Evolutionary conservation across 345 rosid species (phyloP).

Genomic region (Durio zibethinus): DNA sequence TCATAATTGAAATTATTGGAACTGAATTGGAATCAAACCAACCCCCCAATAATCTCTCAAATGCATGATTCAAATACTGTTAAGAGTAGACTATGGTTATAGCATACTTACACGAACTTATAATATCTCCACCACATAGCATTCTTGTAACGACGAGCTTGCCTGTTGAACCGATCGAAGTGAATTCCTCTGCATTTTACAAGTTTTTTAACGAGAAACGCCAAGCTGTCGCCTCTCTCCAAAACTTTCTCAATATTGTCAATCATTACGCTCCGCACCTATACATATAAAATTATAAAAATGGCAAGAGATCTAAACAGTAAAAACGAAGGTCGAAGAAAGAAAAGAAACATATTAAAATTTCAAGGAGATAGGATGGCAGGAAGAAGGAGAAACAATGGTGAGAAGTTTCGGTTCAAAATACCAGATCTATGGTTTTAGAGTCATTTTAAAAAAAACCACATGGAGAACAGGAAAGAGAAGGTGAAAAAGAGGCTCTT

Average conservation of each 20-base stretch:
- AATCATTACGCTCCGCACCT: conserved; percentile 49
- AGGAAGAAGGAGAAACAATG: too few relatives aligned
- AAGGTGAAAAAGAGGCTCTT: too few relatives aligned
- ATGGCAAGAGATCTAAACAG: too few relatives aligned
- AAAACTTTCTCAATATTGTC: conserved; percentile 49
- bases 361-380: too few relatives aligned
- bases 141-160: conserved; percentile 34
- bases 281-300: neutral
- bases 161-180: conserved; percentile 38
- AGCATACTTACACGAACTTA: conserved; percentile 39
- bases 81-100: neutral
- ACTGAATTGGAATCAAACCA: neutral
- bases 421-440: too few relatives aligned
- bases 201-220: conserved; percentile 43
- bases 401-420: too few relatives aligned
- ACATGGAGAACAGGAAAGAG: too few relatives aligned
- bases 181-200: conserved; percentile 38
- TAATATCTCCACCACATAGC: conserved; percentile 48
- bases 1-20: neutral
- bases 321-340: too few relatives aligned
- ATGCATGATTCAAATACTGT: neutral
- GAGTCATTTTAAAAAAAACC: too few relatives aligned
- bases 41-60: neutral
- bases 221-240: conserved; percentile 49
- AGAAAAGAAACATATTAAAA: too few relatives aligned